These are phyloP conservation scores for Dryas alaskensis DNA, from an alignment of 306 rosid genomes.

Conservation along the genomic window DNA sequence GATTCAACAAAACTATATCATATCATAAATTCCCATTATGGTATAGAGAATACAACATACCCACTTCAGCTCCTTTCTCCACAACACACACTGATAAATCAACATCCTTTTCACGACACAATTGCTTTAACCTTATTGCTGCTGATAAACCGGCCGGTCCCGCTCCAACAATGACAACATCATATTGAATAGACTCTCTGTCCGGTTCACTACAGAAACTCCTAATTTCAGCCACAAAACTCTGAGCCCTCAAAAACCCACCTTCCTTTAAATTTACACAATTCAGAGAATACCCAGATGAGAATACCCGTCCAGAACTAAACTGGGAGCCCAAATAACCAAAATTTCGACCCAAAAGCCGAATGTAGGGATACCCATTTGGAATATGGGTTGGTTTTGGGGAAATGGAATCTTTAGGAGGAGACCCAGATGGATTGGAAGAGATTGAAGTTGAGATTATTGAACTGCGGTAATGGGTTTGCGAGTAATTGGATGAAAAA, in stretches of 20 bases:
- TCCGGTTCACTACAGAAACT: slow-evolving; percentile 47
- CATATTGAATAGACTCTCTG: slow-evolving; percentile 73
- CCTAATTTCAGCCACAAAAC: slow-evolving; percentile 20
- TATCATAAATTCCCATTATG: not conserved
- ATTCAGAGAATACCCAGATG: slow-evolving; percentile 26
- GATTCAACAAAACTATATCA: not conserved
- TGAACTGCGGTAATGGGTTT: slow-evolving; percentile 13
- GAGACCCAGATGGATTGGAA: slow-evolving; percentile 1
- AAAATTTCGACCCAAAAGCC: slow-evolving; percentile 19
- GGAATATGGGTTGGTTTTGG: not conserved
- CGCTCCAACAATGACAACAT: slow-evolving; percentile 92
- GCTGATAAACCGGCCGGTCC: slow-evolving; percentile 97
- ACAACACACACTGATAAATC: slow-evolving; percentile 85
- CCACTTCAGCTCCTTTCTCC: slow-evolving; percentile 92
- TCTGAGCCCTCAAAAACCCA: slow-evolving; percentile 6
- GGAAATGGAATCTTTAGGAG: slow-evolving; percentile 11
- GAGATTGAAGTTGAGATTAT: not conserved
- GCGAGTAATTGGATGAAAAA: slow-evolving; percentile 8
- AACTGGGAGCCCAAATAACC: slow-evolving; percentile 13
- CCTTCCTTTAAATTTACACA: not conserved
- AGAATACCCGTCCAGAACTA: slow-evolving; percentile 14
- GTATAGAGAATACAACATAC: slow-evolving; percentile 31
- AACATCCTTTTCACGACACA: slow-evolving; percentile 55
- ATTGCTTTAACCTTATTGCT: slow-evolving; percentile 75
- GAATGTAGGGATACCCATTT: slow-evolving; percentile 21